Evolutionary conservation across 305 asterid species (phyloP), one percentile per base, ranked within the genome.

Genomic region (Fraxinus latifolia): DNA sequence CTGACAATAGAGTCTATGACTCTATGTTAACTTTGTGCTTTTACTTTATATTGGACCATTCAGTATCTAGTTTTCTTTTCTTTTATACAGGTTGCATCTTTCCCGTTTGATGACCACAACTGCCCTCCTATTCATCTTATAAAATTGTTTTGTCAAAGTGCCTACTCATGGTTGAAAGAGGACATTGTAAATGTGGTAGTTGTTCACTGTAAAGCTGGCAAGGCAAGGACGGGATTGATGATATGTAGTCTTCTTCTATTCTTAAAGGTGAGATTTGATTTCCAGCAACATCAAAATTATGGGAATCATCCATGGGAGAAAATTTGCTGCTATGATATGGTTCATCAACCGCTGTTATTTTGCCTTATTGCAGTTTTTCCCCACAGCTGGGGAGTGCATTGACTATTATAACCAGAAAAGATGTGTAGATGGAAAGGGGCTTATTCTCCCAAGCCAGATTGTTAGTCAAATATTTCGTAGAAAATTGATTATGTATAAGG

Each of bases 181-280:
- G 97, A 93, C 87, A 96, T 96, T 81, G 76, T 91, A 81, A 94
- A 96, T 88, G 99, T 96, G 82, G 99, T 96, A 78, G 98, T 96
- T 86, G 97, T 96, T 86, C 99, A 93, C 89, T 96, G 99, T 86
- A 96, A 96, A 92, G 99, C 99, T 81, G 99, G 99, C 76, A 96
- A 85, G 91, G 99, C 99, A 74, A 93, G 99, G 92, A 96, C 98
- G 9, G 98, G 98, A 82, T 85, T 96, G 87, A 96, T 96, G 98
- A 94, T 94, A 77, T 96, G 98, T 82, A 92, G 99, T 89, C 95
- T 96, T 85, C 98, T 96, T 80, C 90, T 96, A 82, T 96, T 90
- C 91, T 89, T 96, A 85, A 96, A 96, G 99, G 98, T 93, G 82
- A 89, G 84, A 72, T 80, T 72, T 70, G 76, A 55, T 77, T 79